Evolutionary conservation across 2,329 filamentous ascomycete species (phyloP), one percentile per base, ranked within the genome.

Genomic region (Neoascochyta sp.): DNA sequence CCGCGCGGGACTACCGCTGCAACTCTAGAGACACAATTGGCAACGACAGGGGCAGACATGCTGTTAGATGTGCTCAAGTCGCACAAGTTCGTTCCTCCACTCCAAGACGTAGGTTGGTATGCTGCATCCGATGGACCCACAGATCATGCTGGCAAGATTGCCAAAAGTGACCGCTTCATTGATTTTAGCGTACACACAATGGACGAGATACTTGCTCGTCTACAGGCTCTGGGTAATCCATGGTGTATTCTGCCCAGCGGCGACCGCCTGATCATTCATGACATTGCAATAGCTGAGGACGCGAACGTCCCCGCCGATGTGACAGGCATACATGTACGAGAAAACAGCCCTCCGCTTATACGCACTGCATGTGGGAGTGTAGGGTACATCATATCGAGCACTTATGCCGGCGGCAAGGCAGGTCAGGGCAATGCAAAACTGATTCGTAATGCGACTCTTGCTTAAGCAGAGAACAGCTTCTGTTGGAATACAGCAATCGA

Each of bases 131-230:
- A 47, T 28, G 47, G 17, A 27, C 51, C 29, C 27, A 52, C 26
- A 16, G 46, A 33, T 32, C 74, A 82, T 50, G 90, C 90, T 1
- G 76, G 78, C 1, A 95, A 95, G 55, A 76, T 95, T 37, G 76
- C 64, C 1, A 75, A 81, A 32, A 63, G 70, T 5, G 78, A 90
- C 47, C 66, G 69, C 2, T 73, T 78, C 36, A 63, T 94, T 6
- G 64, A 80, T 39, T 86, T 81, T 73, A 24, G 43, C 1, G 59
- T 50, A 3, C 78, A 76, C 70, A 65, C 65, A 1, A 64, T 70
- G n/a, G 61, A 67, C 3, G 70, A 76, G 1, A 71, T 89, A 10
- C 54, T 65, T 5, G 68, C 73, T 4, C 70, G 75, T 4, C 66
- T 75, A 28, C 70, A 73, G 7, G 79, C 81, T 0, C 65, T 90